phyloP scores from a whole-genome alignment of 2,329 filamentous ascomycete genomes.

The Lecanoromycetidae sp. region DNA sequence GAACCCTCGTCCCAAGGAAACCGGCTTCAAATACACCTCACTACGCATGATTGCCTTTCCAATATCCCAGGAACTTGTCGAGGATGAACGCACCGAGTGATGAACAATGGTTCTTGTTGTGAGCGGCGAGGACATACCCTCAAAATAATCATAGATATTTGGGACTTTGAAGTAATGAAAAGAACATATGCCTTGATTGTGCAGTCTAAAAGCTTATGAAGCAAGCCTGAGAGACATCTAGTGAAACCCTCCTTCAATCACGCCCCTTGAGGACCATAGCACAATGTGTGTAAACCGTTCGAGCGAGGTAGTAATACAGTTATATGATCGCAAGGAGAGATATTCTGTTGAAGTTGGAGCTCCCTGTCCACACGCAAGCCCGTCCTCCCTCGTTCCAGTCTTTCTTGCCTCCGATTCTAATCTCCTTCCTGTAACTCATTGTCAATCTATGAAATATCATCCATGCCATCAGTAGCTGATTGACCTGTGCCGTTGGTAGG shows the following conservation, averaged over 20 bases:
- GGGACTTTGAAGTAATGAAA: background rate
- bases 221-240: background rate
- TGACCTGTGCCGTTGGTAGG: slow-evolving; percentile 37
- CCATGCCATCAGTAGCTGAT: slow-evolving; percentile 32
- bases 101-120: background rate
- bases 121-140: background rate
- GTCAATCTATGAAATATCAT: slow-evolving; percentile 13
- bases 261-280: background rate
- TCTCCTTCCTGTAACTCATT: background rate
- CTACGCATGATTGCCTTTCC: too few relatives aligned
- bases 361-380: background rate
- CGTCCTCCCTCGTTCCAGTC: background rate
- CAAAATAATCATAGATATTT: too few relatives aligned
- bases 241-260: background rate
- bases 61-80: too few relatives aligned
- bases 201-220: background rate
- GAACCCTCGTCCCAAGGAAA: too few relatives aligned
- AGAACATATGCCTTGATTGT: background rate
- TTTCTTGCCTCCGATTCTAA: background rate
- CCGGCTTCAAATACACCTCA: too few relatives aligned
- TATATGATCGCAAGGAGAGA: background rate
- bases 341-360: background rate
- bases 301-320: slow-evolving; percentile 5
- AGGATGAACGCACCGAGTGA: too few relatives aligned
- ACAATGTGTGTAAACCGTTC: background rate